These are phyloP conservation scores for Aleurites moluccanus DNA, from an alignment of 441 rosid species.

Conservation along the genomic window DNA sequence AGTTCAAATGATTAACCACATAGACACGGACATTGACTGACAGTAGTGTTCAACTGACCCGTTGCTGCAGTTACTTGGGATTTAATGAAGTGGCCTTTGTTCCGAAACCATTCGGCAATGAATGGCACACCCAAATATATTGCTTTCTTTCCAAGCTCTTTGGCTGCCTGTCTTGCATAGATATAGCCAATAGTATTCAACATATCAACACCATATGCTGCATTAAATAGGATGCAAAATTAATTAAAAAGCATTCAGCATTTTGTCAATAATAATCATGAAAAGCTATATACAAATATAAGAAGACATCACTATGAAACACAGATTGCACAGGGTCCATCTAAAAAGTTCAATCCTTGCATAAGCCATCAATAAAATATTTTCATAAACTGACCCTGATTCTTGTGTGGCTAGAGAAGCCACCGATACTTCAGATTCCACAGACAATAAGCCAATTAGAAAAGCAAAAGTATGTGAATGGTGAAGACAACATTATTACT, in stretches of 20 bases:
- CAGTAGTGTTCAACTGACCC: conserved; percentile 49
- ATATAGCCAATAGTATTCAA: conserved; percentile 94
- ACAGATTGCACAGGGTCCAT: not conserved
- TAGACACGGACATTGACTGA: conserved; percentile 14
- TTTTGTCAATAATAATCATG: not conserved
- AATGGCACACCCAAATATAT: conserved; percentile 82
- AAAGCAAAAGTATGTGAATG: not conserved
- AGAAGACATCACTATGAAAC: not conserved
- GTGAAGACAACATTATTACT: not conserved
- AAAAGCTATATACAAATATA: not conserved
- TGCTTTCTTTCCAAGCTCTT: conserved; percentile 93
- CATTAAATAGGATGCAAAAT: conserved; percentile 23
- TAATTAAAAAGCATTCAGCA: conserved; percentile 13
- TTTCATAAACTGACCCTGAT: not conserved
- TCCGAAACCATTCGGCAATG: conserved; percentile 95
- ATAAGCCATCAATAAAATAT: not conserved
- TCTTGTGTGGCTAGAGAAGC: not conserved
- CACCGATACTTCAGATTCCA: not conserved
- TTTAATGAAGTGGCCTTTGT: conserved; percentile 91
- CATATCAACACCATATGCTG: conserved; percentile 97
- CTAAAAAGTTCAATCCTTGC: not conserved
- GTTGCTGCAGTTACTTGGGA: conserved; percentile 97
- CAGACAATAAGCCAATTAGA: not conserved
- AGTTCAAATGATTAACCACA: conserved; percentile 5
- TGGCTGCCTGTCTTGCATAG: conserved; percentile 87